Evolutionary conservation across 495 filamentous ascomycete species (phyloP).

Genomic region (Aspergillus mulundensis): DNA sequence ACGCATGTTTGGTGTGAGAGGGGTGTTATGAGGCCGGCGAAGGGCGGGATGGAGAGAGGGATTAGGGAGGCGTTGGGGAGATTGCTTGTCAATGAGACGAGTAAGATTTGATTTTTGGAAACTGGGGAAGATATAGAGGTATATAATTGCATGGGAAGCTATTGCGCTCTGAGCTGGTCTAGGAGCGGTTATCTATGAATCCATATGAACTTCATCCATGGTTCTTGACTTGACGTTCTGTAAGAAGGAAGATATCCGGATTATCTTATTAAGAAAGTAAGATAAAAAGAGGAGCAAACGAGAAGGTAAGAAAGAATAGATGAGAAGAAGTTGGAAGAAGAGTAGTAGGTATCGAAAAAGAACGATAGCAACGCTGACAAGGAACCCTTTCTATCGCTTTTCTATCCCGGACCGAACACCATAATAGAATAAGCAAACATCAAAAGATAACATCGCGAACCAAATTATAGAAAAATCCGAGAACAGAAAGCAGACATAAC

Average conservation of each 20-base stretch:
- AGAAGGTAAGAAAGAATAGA: neutral
- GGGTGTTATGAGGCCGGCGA: constrained; percentile 59
- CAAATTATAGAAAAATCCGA: neutral
- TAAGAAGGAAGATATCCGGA: too few relatives aligned
- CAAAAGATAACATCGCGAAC: neutral
- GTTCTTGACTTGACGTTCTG: too few relatives aligned
- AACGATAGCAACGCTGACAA: neutral
- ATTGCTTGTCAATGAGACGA: constrained; percentile 32
- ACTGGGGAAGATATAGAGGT: neutral
- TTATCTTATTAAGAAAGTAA: neutral
- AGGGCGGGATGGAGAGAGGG: constrained; percentile 44
- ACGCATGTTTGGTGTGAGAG: constrained; percentile 86
- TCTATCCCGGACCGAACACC: constrained; percentile 1
- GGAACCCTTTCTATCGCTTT: constrained; percentile 1
- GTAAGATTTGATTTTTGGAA: constrained; percentile 15
- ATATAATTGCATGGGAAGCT: neutral
- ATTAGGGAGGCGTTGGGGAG: constrained; percentile 44
- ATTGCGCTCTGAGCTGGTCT: neutral
- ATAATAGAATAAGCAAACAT: neutral
- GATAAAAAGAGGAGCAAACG: neutral
- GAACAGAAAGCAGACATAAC: neutral
- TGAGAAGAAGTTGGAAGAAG: neutral
- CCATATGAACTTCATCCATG: too few relatives aligned
- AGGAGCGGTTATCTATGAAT: neutral
- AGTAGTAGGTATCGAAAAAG: neutral